Evolutionary conservation across 352 stramenopile species (phyloP).

Genomic region (Globisporangium rhizosaccharum): DNA sequence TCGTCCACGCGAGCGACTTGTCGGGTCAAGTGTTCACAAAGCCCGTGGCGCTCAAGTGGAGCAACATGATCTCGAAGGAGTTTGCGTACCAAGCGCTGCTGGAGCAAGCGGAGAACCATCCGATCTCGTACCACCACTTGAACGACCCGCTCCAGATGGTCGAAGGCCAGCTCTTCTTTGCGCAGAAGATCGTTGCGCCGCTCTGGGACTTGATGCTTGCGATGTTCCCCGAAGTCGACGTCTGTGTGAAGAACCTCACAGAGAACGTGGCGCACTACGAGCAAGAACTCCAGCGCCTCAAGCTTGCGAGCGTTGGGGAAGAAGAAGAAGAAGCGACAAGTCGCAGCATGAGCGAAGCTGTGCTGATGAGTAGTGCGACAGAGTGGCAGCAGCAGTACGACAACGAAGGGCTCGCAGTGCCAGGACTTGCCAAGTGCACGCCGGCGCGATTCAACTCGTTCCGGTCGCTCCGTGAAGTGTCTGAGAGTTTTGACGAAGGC

Average conservation of each 20-base stretch:
- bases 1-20: conserved; percentile 86
- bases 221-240: conserved; percentile 69
- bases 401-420: conserved; percentile 73
- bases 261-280: conserved; percentile 83
- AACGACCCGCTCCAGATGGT: conserved; percentile 84
- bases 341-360: conserved; percentile 6
- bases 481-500: conserved; percentile 15
- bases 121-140: conserved; percentile 76
- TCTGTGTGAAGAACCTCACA: conserved; percentile 58
- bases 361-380: conserved; percentile 4
- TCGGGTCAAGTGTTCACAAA: conserved; percentile 83
- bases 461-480: conserved; percentile 43
- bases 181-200: conserved; percentile 75
- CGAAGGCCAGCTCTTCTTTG: conserved; percentile 82
- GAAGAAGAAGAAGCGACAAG: conserved; percentile 7
- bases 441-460: conserved; percentile 86
- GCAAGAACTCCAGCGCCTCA: conserved; percentile 63
- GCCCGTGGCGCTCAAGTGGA: conserved; percentile 87
- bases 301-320: conserved; percentile 21
- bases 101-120: conserved; percentile 73
- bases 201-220: conserved; percentile 72
- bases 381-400: conserved; percentile 7
- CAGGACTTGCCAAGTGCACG: conserved; percentile 63
- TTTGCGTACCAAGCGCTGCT: conserved; percentile 84
- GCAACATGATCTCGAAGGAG: conserved; percentile 88